Conservation (phyloP, 164 flowering plant genomes). For the Brasenia schreberi region DNA sequence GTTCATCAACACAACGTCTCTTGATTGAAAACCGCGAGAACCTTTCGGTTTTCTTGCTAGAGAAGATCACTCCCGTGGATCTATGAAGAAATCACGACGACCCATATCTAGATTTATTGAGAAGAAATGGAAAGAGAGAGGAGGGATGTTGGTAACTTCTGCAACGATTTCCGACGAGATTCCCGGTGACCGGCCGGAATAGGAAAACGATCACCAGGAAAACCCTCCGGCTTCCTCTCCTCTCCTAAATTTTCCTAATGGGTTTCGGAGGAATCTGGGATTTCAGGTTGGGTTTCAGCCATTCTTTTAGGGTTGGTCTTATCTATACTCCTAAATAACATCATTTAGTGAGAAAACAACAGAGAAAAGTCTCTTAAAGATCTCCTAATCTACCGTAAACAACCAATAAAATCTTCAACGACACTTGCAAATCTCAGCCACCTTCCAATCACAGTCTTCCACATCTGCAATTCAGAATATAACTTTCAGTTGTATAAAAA, state of each 20-base stretch:
- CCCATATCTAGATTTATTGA: slow-evolving; percentile 3
- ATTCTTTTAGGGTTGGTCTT: not conserved
- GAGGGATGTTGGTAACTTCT: not conserved
- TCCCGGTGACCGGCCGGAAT: not conserved
- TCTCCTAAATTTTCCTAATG: not conserved
- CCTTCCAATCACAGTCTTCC: too few relatives aligned
- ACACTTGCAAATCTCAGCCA: too few relatives aligned
- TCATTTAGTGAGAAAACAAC: not conserved
- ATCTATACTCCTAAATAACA: too few relatives aligned
- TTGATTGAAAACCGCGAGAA: slow-evolving; percentile 1
- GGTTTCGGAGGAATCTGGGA: not conserved
- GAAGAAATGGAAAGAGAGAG: not conserved
- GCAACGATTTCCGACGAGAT: not conserved
- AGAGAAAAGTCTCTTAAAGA: not conserved
- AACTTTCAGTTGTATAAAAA: too few relatives aligned
- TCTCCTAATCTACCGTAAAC: not conserved
- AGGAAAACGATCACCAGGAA: not conserved
- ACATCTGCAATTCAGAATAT: too few relatives aligned
- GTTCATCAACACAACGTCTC: slow-evolving; percentile 32
- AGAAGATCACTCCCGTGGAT: slow-evolving; percentile 6
- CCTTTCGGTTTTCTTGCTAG: slow-evolving; percentile 9
- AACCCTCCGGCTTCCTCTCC: not conserved
- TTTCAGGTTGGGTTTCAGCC: not conserved
- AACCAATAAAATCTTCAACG: too few relatives aligned
- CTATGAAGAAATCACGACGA: slow-evolving; percentile 3